Conservation (phyloP, 805 yeast genomes). For the Lipomyces starkeyi region DNA sequence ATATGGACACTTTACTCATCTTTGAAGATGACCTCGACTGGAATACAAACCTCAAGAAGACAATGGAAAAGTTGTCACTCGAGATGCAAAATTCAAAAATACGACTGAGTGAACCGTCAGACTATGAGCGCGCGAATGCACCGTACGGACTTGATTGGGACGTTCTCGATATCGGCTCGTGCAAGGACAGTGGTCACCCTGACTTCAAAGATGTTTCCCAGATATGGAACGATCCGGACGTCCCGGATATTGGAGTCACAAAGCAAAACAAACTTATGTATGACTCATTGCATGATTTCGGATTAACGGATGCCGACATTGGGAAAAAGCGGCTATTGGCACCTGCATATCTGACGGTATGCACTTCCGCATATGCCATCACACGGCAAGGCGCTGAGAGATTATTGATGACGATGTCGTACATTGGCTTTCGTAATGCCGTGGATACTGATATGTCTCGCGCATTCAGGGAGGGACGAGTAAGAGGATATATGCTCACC, state of each 20-base stretch:
- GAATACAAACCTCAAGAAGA: conserved; percentile 17
- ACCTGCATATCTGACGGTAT: conserved; percentile 23
- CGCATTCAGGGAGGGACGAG: conserved; percentile 12
- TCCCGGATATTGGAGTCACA: conserved; percentile 7
- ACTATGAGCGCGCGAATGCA: conserved; percentile 13
- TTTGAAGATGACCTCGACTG: conserved; percentile 29
- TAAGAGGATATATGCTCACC: conserved; percentile 19
- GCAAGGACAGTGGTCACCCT: conserved; percentile 18
- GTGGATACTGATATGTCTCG: conserved; percentile 9
- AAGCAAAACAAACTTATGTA: not conserved
- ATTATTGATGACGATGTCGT: conserved; percentile 21
- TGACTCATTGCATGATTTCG: conserved; percentile 4
- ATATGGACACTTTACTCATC: conserved; percentile 20
- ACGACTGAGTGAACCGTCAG: conserved; percentile 16
- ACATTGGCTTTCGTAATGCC: conserved; percentile 11
- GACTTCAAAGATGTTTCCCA: conserved; percentile 16
- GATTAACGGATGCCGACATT: conserved; percentile 13
- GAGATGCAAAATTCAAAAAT: conserved; percentile 17
- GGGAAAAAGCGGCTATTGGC: conserved; percentile 19
- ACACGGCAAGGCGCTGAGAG: conserved; percentile 32
- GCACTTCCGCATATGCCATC: conserved; percentile 30
- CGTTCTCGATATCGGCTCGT: conserved; percentile 16
- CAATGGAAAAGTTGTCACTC: conserved; percentile 12
- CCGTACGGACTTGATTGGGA: conserved; percentile 32
- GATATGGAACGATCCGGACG: conserved; percentile 19